Evolutionary conservation across 2,329 filamentous ascomycete genomes (phyloP).

Genomic region (Scedosporium aurantiacum): DNA sequence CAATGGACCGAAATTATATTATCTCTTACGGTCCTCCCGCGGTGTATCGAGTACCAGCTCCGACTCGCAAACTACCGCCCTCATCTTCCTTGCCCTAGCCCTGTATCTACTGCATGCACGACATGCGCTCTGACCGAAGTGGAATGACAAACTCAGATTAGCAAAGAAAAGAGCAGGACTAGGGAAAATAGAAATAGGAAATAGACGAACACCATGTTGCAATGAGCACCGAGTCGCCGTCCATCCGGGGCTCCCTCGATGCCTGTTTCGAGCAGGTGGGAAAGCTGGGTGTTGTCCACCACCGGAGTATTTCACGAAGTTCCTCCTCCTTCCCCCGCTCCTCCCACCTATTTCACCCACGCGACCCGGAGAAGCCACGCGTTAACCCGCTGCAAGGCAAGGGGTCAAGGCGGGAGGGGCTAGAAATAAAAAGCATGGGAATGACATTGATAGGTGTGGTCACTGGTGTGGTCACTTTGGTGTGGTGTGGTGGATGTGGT

Average conservation of each 20-base stretch:
- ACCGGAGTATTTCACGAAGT: not conserved
- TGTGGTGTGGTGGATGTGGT: not conserved
- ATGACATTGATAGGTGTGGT: no score
- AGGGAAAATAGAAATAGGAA: not conserved
- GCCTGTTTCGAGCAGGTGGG: not conserved
- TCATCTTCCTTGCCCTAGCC: no score
- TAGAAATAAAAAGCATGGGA: no score
- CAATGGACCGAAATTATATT: no score
- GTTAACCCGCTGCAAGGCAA: no score
- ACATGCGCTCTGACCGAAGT: not conserved
- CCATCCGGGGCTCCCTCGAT: not conserved
- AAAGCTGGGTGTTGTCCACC: not conserved
- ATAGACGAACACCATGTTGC: not conserved
- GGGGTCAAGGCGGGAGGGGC: no score
- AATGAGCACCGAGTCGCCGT: not conserved
- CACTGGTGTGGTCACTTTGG: not conserved
- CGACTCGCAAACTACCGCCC: not conserved
- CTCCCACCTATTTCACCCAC: no score
- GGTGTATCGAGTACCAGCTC: not conserved
- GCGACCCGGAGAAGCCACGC: no score
- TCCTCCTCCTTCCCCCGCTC: no score
- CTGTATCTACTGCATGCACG: no score
- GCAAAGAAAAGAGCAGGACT: not conserved
- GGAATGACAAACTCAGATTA: not conserved
- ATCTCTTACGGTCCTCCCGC: not conserved